Percentiles rank a stretch among this genome's conserved stretches.
Evolutionary conservation across 106 monocot genomes (phyloP).

Genomic region (Narthecium ossifragum): DNA sequence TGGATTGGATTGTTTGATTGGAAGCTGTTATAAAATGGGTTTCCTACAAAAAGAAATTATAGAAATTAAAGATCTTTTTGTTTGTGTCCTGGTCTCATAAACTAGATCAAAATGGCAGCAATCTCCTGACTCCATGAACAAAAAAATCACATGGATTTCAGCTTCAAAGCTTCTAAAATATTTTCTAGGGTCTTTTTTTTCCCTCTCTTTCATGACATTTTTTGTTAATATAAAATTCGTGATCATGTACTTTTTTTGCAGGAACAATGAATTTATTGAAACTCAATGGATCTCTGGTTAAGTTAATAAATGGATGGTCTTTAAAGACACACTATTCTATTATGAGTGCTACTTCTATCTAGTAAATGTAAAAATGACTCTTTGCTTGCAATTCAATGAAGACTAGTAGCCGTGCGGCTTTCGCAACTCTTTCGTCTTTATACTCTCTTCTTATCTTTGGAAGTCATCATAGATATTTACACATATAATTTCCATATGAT

Average conservation of each 20-base stretch:
- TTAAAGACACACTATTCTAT: not conserved
- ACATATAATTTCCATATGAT: not conserved
- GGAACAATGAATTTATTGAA: not conserved
- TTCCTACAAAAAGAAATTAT: not conserved
- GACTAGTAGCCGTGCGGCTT: not conserved
- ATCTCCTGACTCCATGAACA: not conserved
- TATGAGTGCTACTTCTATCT: no score
- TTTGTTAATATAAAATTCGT: not conserved
- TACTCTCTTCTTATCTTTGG: not conserved
- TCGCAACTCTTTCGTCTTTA: not conserved
- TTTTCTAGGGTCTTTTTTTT: not conserved
- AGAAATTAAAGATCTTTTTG: not conserved
- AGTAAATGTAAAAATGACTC: not conserved
- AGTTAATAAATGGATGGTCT: constrained; percentile 7
- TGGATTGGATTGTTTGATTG: not conserved
- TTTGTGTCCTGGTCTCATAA: not conserved
- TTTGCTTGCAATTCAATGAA: constrained; percentile 9
- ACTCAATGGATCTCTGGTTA: constrained; percentile 1
- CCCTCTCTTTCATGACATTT: not conserved
- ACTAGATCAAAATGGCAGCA: not conserved
- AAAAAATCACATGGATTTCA: not conserved
- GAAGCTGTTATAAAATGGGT: not conserved
- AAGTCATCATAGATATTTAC: no score
- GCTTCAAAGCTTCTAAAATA: no score
- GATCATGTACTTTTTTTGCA: not conserved